Conservation (phyloP, 306 rosid species). For the Senna tora region DNA sequence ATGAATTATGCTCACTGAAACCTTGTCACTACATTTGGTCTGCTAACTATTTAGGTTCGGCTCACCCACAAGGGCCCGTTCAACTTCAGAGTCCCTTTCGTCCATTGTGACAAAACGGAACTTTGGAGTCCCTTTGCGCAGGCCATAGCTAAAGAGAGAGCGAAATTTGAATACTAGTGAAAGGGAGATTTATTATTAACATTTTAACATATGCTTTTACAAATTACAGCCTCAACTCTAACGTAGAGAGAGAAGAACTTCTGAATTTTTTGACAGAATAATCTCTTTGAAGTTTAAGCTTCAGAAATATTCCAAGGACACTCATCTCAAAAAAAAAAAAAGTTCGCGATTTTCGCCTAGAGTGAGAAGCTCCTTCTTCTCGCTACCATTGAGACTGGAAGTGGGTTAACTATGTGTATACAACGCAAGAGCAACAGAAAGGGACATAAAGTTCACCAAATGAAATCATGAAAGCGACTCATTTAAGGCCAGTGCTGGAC, state of each 20-base stretch:
- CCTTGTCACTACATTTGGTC: not conserved
- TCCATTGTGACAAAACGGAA: not conserved
- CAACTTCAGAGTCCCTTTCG: no score
- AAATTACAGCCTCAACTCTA: no score
- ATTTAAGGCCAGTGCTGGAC: not conserved
- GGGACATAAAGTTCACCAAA: not conserved
- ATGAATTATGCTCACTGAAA: not conserved
- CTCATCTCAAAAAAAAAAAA: no score
- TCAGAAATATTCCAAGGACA: no score
- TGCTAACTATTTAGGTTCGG: no score
- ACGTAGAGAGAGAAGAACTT: not conserved
- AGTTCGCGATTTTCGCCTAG: no score
- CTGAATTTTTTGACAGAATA: not conserved
- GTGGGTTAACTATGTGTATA: not conserved
- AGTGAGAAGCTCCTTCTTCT: no score
- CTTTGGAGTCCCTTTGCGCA: not conserved
- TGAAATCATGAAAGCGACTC: not conserved
- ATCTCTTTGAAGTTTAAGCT: not conserved
- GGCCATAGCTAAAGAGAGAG: not conserved
- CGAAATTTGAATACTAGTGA: not conserved
- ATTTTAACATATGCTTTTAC: not conserved
- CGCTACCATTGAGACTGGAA: no score
- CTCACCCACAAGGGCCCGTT: no score
- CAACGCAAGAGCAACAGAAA: not conserved
- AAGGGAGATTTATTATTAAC: not conserved